A percentile compares a stretch with the other conserved stretches of the same genome.
Conservation (phyloP, 2,329 filamentous ascomycete species). For the Pyrenophora tritici-repentis region DNA sequence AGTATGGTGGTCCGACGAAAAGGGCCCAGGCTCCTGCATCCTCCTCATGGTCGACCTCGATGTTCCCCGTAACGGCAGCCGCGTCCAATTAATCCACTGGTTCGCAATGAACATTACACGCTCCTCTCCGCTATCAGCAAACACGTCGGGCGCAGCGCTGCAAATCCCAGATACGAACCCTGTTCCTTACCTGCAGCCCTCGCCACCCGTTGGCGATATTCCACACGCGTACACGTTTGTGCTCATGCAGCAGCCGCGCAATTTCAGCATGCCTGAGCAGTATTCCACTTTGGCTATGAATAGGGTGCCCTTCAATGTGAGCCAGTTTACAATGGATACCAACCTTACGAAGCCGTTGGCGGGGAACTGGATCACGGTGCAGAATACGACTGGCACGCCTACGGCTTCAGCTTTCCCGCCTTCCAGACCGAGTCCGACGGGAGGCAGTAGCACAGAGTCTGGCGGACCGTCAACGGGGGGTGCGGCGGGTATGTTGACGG, state of each 20-base stretch:
- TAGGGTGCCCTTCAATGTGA: constrained; percentile 44
- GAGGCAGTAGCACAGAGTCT: not conserved
- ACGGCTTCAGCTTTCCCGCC: constrained; percentile 26
- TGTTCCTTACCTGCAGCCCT: constrained; percentile 34
- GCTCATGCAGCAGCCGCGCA: constrained; percentile 33
- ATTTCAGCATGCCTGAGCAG: constrained; percentile 34
- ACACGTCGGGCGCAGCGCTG: constrained; percentile 16
- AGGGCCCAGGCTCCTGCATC: constrained; percentile 20
- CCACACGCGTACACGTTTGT: constrained; percentile 39
- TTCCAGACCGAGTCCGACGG: constrained; percentile 22
- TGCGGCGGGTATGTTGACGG: constrained; percentile 7
- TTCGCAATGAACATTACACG: constrained; percentile 35
- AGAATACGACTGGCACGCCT: constrained; percentile 33
- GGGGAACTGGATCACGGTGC: constrained; percentile 48
- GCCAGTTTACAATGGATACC: constrained; percentile 41
- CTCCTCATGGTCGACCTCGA: constrained; percentile 42
- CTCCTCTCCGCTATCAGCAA: not conserved
- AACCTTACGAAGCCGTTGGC: constrained; percentile 38
- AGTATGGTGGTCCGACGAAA: constrained; percentile 15
- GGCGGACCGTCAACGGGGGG: constrained; percentile 10
- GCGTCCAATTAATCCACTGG: constrained; percentile 42
- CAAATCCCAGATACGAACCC: constrained; percentile 16
- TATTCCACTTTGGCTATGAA: constrained; percentile 30
- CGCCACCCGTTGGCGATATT: constrained; percentile 36
- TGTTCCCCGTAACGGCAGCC: constrained; percentile 39